Conservation (phyloP, 2,329 filamentous ascomycete species). For the Ambrosiella cleistominuta region DNA sequence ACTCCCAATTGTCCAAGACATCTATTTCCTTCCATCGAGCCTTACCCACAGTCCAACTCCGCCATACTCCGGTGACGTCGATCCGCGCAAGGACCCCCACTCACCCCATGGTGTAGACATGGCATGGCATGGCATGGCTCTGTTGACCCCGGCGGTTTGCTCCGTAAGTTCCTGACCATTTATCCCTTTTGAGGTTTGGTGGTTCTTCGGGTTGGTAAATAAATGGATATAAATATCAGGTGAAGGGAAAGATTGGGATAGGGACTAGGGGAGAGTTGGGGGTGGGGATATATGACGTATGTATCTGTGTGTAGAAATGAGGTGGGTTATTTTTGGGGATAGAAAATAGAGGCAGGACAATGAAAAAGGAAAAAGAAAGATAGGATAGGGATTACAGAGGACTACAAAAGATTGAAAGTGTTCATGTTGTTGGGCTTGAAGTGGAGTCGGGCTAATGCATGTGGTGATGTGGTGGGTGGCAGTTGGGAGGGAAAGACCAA, state of each 20-base stretch:
- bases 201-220: no score
- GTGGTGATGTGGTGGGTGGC: neutral
- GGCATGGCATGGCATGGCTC: neutral
- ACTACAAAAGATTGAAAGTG: neutral
- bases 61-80: neutral
- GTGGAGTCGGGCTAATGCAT: neutral
- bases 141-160: neutral
- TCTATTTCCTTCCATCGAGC: neutral
- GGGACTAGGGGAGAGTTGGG: no score
- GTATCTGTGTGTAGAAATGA: no score
- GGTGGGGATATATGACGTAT: no score
- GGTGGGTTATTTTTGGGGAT: no score
- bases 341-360: neutral
- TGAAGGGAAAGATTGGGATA: no score
- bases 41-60: neutral
- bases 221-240: no score
- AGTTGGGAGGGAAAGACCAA: neutral
- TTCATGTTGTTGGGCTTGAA: neutral
- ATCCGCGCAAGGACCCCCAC: neutral
- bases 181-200: no score
- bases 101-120: neutral
- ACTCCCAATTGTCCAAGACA: no score
- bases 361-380: neutral
- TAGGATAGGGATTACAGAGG: neutral
- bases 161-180: no score